A percentile compares a stretch with the other conserved stretches of the same genome.
Conservation (phyloP, 352 stramenopile genomes). For the Thalassiosira mediterranea region DNA sequence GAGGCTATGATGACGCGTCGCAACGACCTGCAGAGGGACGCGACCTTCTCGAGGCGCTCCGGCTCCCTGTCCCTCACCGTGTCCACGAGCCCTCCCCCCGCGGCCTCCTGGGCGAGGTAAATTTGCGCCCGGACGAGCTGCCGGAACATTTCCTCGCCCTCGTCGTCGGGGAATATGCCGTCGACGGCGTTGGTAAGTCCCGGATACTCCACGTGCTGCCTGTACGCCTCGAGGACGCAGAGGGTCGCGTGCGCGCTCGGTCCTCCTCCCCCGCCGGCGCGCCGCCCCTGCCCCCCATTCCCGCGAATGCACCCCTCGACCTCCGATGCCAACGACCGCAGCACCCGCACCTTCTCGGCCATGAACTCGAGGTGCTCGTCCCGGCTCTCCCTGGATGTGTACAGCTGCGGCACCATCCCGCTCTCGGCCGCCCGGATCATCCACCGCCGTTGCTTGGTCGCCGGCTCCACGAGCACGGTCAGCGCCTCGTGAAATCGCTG, state of each 20-base stretch:
- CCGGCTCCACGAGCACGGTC: slow-evolving; percentile 22
- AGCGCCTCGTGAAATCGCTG: slow-evolving; percentile 24
- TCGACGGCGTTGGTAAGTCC: neutral
- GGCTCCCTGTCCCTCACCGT: slow-evolving; percentile 19
- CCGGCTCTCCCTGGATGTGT: slow-evolving; percentile 32
- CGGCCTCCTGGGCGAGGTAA: slow-evolving; percentile 22
- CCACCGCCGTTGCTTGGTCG: slow-evolving; percentile 19
- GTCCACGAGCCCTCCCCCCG: slow-evolving; percentile 6
- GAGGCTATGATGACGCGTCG: too few relatives aligned
- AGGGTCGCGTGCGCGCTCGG: slow-evolving; percentile 10
- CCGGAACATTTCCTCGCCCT: slow-evolving; percentile 28
- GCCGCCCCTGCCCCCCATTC: too few relatives aligned
- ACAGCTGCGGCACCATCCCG: slow-evolving; percentile 47
- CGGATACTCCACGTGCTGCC: slow-evolving; percentile 15
- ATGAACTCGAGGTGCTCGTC: slow-evolving; percentile 34
- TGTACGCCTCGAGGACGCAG: slow-evolving; percentile 42
- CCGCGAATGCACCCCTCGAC: too few relatives aligned
- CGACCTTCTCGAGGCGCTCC: slow-evolving; percentile 15
- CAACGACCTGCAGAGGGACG: slow-evolving; percentile 4
- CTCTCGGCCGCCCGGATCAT: slow-evolving; percentile 34
- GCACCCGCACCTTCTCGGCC: too few relatives aligned
- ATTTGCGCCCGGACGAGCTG: slow-evolving; percentile 38
- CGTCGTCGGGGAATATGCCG: slow-evolving; percentile 28
- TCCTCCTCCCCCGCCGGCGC: neutral
- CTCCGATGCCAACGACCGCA: too few relatives aligned